Evolutionary conservation across 768 basidiomycete genomes (phyloP), one percentile per base, ranked within the genome.

Genomic region (Sarcomyxa edulis): DNA sequence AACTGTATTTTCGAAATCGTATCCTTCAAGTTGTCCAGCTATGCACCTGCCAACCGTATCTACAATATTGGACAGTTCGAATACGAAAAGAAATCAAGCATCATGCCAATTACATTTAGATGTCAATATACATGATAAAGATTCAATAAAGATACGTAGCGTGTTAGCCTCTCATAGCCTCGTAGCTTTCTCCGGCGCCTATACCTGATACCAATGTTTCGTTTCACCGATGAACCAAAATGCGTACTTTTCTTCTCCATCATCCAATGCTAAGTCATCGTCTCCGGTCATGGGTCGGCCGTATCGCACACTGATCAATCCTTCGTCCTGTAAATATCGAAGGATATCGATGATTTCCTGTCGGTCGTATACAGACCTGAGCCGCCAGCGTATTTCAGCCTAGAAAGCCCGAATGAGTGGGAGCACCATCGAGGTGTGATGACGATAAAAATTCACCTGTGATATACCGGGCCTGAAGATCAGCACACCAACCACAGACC

Each of bases 401-500:
- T 89, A 44, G 16, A 11, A 35, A 42, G 40, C 20, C 39, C 23
- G 31, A 47, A 45, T 31, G 36, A 20, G 28, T 22, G 30, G 20
- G 10, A 19, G 39, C 23, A 44, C 23, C 16, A 31, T 43, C 14
- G 44, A 39, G 31, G 24, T 24, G 36, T 30, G 25, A 14, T 38
- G 16, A 16, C 41, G 16, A 33, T 34, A 22, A 16, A 21, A 22
- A 54, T 74, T 46, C 48, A 84, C 87, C 71, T 86, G 78, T 22
- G 77, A 68, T 37, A 88, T 74, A 3, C 87, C 87, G 16, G 88
- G 87, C 44, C 79, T 72, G 44, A 84, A 77, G 27, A 84, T 58
- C 26, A 90, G 54, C 18, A 78, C 58, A 6, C 84, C 76, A 37
- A 81, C 69, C 30, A 88, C 76, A 6, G 85, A 81, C 47, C 75